phyloP scores from a whole-genome alignment of 257 asterid genomes.

The Primulina huaijiensis region DNA sequence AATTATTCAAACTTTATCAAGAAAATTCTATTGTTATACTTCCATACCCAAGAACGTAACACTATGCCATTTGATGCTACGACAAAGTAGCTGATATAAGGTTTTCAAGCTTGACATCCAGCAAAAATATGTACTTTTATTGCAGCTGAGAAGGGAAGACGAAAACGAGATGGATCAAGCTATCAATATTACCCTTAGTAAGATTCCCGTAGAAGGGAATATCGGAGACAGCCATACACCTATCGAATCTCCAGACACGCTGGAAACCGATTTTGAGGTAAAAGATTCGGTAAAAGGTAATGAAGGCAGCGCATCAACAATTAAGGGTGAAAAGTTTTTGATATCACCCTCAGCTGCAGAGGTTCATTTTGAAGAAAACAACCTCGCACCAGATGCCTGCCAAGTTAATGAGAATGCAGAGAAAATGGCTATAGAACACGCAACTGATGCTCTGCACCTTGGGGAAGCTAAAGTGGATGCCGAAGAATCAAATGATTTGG shows the following conservation, averaged over 20 bases:
- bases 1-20: too few species aligned
- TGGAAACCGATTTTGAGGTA: background rate
- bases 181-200: constrained; percentile 18
- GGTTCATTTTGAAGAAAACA: constrained; percentile 25
- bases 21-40: too few species aligned
- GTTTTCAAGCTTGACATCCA: background rate
- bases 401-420: constrained; percentile 25
- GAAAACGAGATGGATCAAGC: constrained; percentile 23
- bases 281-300: background rate
- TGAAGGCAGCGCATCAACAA: constrained; percentile 19
- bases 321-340: constrained; percentile 39
- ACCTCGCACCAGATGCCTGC: constrained; percentile 18
- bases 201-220: constrained; percentile 28
- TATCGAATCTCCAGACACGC: constrained; percentile 21
- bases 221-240: constrained; percentile 19
- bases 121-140: constrained; percentile 1
- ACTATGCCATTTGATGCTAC: background rate
- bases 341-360: constrained; percentile 28
- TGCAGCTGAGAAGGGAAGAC: constrained; percentile 40
- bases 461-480: constrained; percentile 18
- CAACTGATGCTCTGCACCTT: constrained; percentile 8
- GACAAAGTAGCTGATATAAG: too few species aligned
- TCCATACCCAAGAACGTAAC: too few species aligned
- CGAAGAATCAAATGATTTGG: constrained; percentile 20
- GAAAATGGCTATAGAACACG: constrained; percentile 13